Conservation (phyloP, 2,329 filamentous ascomycete species). For the Trichoderma asperellum region DNA sequence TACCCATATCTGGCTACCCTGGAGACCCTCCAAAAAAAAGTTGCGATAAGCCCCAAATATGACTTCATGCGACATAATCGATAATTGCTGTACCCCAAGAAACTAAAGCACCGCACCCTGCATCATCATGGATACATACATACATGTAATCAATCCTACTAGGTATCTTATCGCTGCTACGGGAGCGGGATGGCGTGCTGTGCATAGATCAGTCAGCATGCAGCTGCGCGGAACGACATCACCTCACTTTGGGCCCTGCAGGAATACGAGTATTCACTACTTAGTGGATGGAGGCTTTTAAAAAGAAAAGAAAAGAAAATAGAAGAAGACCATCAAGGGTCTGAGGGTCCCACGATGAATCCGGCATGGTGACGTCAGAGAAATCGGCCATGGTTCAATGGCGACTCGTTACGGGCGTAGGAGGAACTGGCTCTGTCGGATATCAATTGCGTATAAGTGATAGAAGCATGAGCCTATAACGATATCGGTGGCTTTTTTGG, state of each 20-base stretch:
- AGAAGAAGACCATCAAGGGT: background rate
- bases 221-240: background rate
- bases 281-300: background rate
- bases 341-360: background rate
- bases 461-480: constrained; percentile 7
- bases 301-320: background rate
- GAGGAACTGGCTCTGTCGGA: background rate
- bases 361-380: constrained; percentile 15
- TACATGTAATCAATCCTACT: background rate
- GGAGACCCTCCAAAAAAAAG: background rate
- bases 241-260: background rate
- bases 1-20: background rate
- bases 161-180: background rate
- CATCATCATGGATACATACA: background rate
- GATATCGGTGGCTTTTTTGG: background rate
- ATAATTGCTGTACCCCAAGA: background rate
- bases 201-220: constrained; percentile 18
- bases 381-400: background rate
- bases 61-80: background rate
- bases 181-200: background rate
- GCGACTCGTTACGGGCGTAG: constrained; percentile 4
- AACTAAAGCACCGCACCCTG: background rate
- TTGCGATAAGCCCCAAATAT: background rate
- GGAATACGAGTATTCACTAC: background rate
- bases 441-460: constrained; percentile 11